A percentile compares a stretch with the other conserved stretches of the same genome.
phyloP scores from a whole-genome alignment of 1,284 basidiomycete species.

The Ustilago loliicola region DNA sequence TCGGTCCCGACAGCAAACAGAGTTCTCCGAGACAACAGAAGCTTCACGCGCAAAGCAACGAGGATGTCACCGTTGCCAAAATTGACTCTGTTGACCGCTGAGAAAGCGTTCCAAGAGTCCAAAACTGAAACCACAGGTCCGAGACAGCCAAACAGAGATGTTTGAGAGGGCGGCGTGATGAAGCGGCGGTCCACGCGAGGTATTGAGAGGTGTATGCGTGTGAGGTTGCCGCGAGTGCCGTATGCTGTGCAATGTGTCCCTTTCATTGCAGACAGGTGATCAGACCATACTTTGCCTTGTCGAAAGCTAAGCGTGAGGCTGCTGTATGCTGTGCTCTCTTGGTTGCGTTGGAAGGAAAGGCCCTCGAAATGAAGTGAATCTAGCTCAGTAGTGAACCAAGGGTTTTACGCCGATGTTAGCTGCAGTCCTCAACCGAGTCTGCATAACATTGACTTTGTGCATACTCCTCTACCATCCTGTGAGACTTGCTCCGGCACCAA shows the following conservation, averaged over 20 bases:
- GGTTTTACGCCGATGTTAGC: too few species aligned
- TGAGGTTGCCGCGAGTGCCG: too few species aligned
- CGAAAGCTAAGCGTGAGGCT: too few species aligned
- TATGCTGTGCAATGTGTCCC: background rate
- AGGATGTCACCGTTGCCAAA: background rate
- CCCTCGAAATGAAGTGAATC: too few species aligned
- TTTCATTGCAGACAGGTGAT: background rate
- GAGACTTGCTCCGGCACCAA: background rate
- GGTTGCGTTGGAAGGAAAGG: background rate
- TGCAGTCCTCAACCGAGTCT: too few species aligned
- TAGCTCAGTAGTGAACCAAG: too few species aligned
- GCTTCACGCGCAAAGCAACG: background rate
- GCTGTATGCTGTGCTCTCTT: background rate
- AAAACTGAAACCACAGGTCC: background rate
- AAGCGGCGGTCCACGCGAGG: background rate
- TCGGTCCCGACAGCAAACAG: background rate
- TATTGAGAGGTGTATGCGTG: background rate
- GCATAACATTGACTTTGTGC: background rate
- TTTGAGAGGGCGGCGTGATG: background rate
- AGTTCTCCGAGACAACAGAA: slow-evolving; percentile 2
- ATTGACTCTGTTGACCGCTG: background rate
- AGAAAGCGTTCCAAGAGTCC: background rate
- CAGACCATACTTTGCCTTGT: background rate
- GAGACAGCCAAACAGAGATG: background rate
- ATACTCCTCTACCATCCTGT: background rate